These are phyloP conservation scores for Allantophomopsis cytisporea DNA, from an alignment of 2,329 filamentous ascomycete species.

Conservation along the genomic window DNA sequence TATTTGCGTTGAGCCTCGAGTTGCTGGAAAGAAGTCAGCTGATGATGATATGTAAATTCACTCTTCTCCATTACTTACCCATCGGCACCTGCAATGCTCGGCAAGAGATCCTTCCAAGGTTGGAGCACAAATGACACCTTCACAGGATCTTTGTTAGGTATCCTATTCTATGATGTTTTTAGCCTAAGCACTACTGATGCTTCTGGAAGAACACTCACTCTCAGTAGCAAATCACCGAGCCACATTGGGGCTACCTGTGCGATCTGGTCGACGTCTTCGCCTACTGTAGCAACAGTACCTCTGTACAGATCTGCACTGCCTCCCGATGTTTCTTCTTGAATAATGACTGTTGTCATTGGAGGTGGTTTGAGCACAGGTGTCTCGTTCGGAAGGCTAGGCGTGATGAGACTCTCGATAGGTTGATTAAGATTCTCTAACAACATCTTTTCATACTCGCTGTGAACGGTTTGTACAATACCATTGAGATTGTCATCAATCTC, in stretches of 20 bases:
- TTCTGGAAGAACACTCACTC: conserved; percentile 26
- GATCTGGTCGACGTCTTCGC: conserved; percentile 65
- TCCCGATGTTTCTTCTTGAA: conserved; percentile 55
- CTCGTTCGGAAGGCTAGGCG: conserved; percentile 57
- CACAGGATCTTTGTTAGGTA: conserved; percentile 77
- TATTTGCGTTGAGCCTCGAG: conserved; percentile 86
- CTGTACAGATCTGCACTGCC: conserved; percentile 78
- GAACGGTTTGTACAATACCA: conserved; percentile 61
- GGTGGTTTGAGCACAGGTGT: conserved; percentile 67
- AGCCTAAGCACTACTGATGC: too few relatives aligned
- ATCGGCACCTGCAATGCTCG: conserved; percentile 60
- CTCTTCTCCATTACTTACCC: conserved; percentile 30
- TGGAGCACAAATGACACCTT: conserved; percentile 93
- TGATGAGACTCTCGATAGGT: conserved; percentile 46
- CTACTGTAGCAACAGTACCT: conserved; percentile 69
- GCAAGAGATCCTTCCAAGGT: conserved; percentile 63
- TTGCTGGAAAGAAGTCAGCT: conserved; percentile 33
- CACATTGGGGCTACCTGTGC: conserved; percentile 83
- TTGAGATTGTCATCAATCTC: conserved; percentile 63
- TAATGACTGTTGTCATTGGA: conserved; percentile 49
- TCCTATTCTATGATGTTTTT: conserved; percentile 46
- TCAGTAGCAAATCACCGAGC: conserved; percentile 77
- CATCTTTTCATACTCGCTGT: conserved; percentile 58
- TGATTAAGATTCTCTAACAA: conserved; percentile 39
- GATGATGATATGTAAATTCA: background rate